Evolutionary conservation across 2,329 filamentous ascomycete genomes (phyloP).

Genomic region (Fusarium sp.): DNA sequence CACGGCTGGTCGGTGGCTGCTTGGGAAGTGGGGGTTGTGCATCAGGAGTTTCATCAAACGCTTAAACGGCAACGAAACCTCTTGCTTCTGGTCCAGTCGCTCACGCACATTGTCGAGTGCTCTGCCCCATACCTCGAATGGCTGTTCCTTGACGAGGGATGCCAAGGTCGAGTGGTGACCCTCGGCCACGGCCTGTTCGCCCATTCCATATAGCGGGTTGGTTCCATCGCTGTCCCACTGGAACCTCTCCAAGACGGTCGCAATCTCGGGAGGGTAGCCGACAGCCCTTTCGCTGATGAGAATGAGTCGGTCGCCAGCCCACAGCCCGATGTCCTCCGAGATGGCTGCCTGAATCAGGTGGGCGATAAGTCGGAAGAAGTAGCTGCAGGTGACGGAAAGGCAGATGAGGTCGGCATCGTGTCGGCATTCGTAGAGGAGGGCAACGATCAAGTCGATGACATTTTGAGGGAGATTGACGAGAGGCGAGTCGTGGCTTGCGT

Average conservation of each 20-base stretch:
- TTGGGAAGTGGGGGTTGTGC: background rate
- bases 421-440: background rate
- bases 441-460: constrained; percentile 9
- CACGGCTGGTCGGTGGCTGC: background rate
- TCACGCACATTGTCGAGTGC: background rate
- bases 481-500: background rate
- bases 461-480: constrained; percentile 11
- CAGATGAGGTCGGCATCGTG: background rate
- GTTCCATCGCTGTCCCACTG: background rate
- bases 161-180: background rate
- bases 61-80: background rate
- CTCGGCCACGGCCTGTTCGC: background rate
- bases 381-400: constrained; percentile 13
- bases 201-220: background rate
- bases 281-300: constrained; percentile 1
- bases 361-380: constrained; percentile 18
- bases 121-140: background rate
- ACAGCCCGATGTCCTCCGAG: background rate
- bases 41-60: background rate
- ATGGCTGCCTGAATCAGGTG: background rate
- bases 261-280: background rate
- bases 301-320: constrained; percentile 8
- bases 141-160: background rate
- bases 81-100: background rate
- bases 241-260: background rate